Base-by-base conservation (phyloP, 768 basidiomycete genomes). In the Baorangia bicolor region DNA sequence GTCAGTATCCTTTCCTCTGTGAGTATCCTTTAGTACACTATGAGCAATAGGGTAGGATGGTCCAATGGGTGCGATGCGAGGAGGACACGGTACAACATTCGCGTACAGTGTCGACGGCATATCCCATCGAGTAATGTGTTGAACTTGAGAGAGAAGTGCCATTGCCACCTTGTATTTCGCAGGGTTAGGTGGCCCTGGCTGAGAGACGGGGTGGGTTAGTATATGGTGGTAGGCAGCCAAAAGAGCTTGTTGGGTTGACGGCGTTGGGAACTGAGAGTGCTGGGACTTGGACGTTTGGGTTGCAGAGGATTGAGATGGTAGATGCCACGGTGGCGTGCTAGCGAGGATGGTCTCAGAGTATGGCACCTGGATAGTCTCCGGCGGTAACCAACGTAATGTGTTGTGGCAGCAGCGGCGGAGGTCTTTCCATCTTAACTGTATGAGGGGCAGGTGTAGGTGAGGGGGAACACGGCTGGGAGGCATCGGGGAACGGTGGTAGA, bases 131-230 rank as follows among this genome's bases (percentile, higher is more conserved):
- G 86, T 74, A 23, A 74, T 73, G 21, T 72, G 69, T 66, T 89
- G 83, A 3, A 81, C 74, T 49, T 86, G 81, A 0, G 76, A 67
- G 34, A 91, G 77, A 10, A 92, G 73, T 0, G 85, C 78, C 80
- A 91, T 83, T 5, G 87, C 85, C n/a, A 91, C 84, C 64, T 83
- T 85, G 72, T 92, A 89, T 41, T 87, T 81, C 5, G 83, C 73
- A 30, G 85, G 83, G 50, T 83, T 88, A 4, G 82, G 72, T 11
- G 80, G 62, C 6, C 75, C 74, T 0, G 77, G 73, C 49, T 78
- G 67, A 0, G 83, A 74, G 0, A 85, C 81, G 1, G 87, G 86
- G 60, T 90, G 83, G 0, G 86, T 89, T 47, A 90, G 78, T 57
- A 90, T 86, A 60, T 90, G 85, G 60, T 88, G 90, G 64, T 88